phyloP scores from a whole-genome alignment of 1,284 basidiomycete species.

The Cryptococcus sp. region DNA sequence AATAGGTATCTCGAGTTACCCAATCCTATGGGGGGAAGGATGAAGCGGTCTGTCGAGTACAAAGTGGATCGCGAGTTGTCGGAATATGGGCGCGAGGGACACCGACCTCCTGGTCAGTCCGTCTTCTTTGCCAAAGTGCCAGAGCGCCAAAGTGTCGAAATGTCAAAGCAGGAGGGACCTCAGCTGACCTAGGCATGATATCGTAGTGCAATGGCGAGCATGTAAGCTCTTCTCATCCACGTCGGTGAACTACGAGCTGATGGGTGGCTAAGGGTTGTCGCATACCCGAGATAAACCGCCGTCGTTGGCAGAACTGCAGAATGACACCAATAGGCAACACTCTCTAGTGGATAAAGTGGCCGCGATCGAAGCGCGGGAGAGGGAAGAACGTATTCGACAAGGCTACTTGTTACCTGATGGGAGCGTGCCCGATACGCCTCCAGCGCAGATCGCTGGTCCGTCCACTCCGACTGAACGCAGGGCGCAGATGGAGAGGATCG shows the following conservation, averaged over 20 bases:
- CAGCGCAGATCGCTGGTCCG: slow-evolving; percentile 16
- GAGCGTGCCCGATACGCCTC: not conserved
- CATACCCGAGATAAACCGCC: slow-evolving; percentile 45
- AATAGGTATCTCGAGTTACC: slow-evolving; percentile 39
- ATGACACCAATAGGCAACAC: slow-evolving; percentile 30
- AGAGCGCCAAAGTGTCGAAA: not conserved
- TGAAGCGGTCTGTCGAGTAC: slow-evolving; percentile 38
- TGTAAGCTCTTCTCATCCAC: slow-evolving; percentile 22
- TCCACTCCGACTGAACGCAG: slow-evolving; percentile 12
- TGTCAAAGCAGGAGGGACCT: not conserved
- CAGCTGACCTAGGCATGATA: not conserved
- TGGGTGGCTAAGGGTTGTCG: slow-evolving; percentile 30
- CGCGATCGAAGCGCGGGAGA: slow-evolving; percentile 43
- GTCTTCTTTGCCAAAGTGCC: not conserved
- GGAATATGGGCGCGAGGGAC: slow-evolving; percentile 29
- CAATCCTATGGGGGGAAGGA: slow-evolving; percentile 27
- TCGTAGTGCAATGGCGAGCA: slow-evolving; percentile 38
- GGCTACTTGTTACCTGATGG: slow-evolving; percentile 42
- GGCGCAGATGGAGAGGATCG: slow-evolving; percentile 10
- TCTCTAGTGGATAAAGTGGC: slow-evolving; percentile 29
- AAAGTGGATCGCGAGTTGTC: slow-evolving; percentile 22
- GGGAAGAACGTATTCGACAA: slow-evolving; percentile 46
- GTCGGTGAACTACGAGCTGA: too few species aligned
- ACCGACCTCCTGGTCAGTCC: slow-evolving; percentile 33
- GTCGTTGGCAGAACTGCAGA: slow-evolving; percentile 35